phyloP scores from a whole-genome alignment of 306 rosid species.

The Nissolia schottii region DNA sequence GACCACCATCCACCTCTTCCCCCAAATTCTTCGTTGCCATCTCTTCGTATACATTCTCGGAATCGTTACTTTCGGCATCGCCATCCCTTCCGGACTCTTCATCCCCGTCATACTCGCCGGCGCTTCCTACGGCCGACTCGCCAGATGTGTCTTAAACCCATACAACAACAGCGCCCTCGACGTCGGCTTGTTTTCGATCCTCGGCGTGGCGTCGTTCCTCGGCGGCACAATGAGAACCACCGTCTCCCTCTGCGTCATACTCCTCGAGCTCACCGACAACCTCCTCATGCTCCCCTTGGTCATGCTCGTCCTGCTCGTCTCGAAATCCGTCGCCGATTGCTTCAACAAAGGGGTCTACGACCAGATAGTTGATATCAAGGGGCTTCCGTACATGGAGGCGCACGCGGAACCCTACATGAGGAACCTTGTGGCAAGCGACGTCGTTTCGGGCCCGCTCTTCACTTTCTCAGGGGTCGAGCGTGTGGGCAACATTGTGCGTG shows the following conservation, averaged over 20 bases:
- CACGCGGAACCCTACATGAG: constrained; percentile 79
- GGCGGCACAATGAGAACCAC: constrained; percentile 98
- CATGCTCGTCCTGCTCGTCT: constrained; percentile 74
- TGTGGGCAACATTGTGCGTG: constrained; percentile 56
- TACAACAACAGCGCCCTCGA: constrained; percentile 50
- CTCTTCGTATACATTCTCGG: constrained; percentile 66
- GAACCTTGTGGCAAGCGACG: constrained; percentile 60
- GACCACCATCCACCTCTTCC: too few relatives aligned
- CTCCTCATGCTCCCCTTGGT: constrained; percentile 69
- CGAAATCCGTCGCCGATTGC: constrained; percentile 69
- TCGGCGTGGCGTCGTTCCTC: constrained; percentile 83
- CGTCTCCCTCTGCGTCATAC: constrained; percentile 72
- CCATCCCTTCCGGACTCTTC: constrained; percentile 86
- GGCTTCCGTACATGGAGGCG: constrained; percentile 70
- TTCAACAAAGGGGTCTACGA: constrained; percentile 78
- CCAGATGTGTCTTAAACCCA: constrained; percentile 48
- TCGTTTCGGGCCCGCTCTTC: constrained; percentile 63
- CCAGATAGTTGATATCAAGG: constrained; percentile 68
- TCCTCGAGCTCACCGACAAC: constrained; percentile 82
- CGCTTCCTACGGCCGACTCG: constrained; percentile 77
- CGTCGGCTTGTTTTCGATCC: constrained; percentile 60
- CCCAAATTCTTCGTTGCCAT: constrained; percentile 60
- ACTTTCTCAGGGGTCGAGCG: constrained; percentile 64
- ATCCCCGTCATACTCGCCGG: constrained; percentile 88
- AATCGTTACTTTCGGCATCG: constrained; percentile 76